Base-by-base conservation (phyloP, 352 stramenopile genomes). In the Globisporangium camurandrum region DNA sequence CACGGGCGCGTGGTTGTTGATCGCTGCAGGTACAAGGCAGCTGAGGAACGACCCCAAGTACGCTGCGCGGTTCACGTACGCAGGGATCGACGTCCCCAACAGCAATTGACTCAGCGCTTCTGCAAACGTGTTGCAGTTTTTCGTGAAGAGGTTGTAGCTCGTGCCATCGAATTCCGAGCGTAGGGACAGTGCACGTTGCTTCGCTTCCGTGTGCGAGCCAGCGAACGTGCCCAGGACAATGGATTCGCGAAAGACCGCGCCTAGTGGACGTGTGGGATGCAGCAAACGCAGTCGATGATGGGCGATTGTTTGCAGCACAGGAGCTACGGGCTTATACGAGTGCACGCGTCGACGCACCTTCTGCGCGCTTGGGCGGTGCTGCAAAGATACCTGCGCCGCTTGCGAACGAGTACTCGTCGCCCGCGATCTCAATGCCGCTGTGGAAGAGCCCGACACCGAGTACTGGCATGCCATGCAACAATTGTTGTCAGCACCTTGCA, bases 121-220 rank as follows among this genome's bases (percentile, higher is more conserved):
- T 14, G 87, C 79, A 70, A 97, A 98, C 57, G 93, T 74, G 67
- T 98, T 98, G 71, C 93, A 98, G 66, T 98, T 98, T 62, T 86
- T 91, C 51, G 64, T 82, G 42, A 98, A 67, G 4, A 97, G 57
- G 64, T 97, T 95, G 75, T 98, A 98, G 54, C 66, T 69, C 48
- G 84, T 67, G 36, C 81, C 76, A 36, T 88, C 71, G 61, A 97
- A 98, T 6, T 91, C 81, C 1, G 69, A 56, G 26, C 85, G 69
- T 23, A 98, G 60, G 43, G 91, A 93, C 49, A 87, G 84, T 36
- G 95, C 71, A 24, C 95, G 77, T 27, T 62, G 71, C 38, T 80
- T 67, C 11, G 95, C 73, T 51, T 97, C 86, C n/a, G 71, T 66
- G 36, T 52, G 66, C 17, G 84, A 84, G 45, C 89, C 90, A 14